Evolutionary conservation across 1,139 yeast species (phyloP), one percentile per base, ranked within the genome.

Genomic region (Spencermartinsiella ligniputridi): DNA sequence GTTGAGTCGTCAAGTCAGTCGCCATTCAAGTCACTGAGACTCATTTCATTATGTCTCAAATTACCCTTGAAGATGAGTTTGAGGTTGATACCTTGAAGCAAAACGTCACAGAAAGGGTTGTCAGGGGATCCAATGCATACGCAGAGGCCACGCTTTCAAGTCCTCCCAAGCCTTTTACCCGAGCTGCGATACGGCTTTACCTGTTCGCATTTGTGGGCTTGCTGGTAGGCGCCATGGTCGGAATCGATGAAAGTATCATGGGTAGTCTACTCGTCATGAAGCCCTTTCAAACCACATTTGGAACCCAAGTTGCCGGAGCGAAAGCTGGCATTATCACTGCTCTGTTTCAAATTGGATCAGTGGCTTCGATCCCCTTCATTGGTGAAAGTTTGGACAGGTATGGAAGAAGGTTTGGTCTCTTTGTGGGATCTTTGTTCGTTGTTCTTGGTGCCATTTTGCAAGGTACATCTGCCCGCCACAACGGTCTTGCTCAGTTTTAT

Each of bases 301-400:
- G 50, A 11, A 35, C 52, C 2, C 36, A 22, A 6, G 37, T 39
- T 15, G 47, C 18, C n/a, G 52, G 51, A 6, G 19, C 40, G 27
- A 46, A 49, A 39, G 45, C 52, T 5, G 52, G 44, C 6, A 15
- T 35, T 30, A 32, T 49, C 20, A 35, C 52, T 8, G 48, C 47
- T n/a, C 49, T 49, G 48, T 49, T 37, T 35, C 50, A 46, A 20
- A 48, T 49, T 21, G 52, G 45, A 3, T 30, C 36, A 8, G 44
- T 78, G 45, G 64, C 64, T 18, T 15, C 49, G 4, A 21, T 46
- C 22, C 46, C 49, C 19, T 40, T 92, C 37, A 33, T 42, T 20
- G 48, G 44, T 17, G 39, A 42, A 29, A 19, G 41, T 20, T 16
- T 46, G 39, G 48, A 51, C 39, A 35, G 42, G 29, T 25, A 37